Evolutionary conservation across 768 basidiomycete species (phyloP), one percentile per base, ranked within the genome.

Genomic region (Ramaria sp.): DNA sequence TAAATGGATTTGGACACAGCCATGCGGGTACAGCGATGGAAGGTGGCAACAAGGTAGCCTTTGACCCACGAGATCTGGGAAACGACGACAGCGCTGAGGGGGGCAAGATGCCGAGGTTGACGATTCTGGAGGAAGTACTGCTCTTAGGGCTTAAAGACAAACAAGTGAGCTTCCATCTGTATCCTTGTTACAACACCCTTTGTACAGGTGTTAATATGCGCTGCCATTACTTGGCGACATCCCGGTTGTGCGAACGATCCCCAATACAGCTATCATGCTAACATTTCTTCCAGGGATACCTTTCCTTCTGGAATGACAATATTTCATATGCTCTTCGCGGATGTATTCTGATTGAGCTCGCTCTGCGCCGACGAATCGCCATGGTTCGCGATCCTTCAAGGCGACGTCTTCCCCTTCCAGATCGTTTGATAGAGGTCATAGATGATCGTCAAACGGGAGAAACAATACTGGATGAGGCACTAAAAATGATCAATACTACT

Each of bases 231-330:
- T 25, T n/a, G n/a, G n/a, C n/a, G n/a, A n/a, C n/a, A n/a, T n/a
- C n/a, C n/a, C n/a, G n/a, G n/a, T n/a, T n/a, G n/a, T n/a, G n/a
- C n/a, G n/a, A n/a, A n/a, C n/a, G n/a, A n/a, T n/a, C n/a, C 38
- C 16, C 34, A 22, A 47, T 37, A n/a, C 22, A 59, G 27, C 12
- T 24, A 18, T 45, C 20, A n/a, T 25, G 18, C 12, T 55, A 25
- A 42, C n/a, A 38, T 60, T 64, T 44, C 41, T 44, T 41, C 43
- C 61, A 84, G 81, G 94, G 94, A 34, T 96, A 98, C 68, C 81
- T 98, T 37, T 95, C 92, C 1, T 98, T 98, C 66, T 98, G 95
- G 95, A 98, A 98, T 71, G 95, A 99, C 75, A 98, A 97, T 70
- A 99, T 99, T 61, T 96, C 93, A 0, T 99, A 99, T 69, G 94